Percentiles rank a stretch among this genome's conserved stretches.
These are phyloP conservation scores for Prillingera fragicola DNA, from an alignment of 1,284 basidiomycete genomes.

Conservation along the genomic window DNA sequence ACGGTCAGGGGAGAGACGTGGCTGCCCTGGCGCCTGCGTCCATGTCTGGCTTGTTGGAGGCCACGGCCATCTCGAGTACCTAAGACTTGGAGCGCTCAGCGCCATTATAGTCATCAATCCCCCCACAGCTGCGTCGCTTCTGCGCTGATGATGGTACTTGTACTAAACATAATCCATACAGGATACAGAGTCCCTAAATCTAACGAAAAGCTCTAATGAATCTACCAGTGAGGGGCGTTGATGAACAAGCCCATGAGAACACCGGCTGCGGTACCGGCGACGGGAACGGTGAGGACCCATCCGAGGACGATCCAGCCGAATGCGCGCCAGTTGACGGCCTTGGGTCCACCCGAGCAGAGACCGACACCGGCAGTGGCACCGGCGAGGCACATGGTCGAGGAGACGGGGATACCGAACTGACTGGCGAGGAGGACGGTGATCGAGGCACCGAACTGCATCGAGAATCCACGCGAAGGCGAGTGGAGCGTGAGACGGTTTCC, in stretches of 20 bases:
- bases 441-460: constrained; percentile 51
- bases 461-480: constrained; percentile 51
- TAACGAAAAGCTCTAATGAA: too few species aligned
- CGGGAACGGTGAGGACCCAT: constrained; percentile 49
- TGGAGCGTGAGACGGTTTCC: constrained; percentile 51
- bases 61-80: too few species aligned
- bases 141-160: too few species aligned
- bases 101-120: too few species aligned
- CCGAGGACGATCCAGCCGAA: constrained; percentile 17
- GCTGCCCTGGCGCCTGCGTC: too few species aligned
- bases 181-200: too few species aligned
- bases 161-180: too few species aligned
- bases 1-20: too few species aligned
- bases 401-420: constrained; percentile 44
- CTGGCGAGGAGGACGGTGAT: constrained; percentile 51
- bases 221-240: constrained; percentile 42
- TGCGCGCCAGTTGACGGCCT: constrained; percentile 44
- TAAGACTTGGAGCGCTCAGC: too few species aligned
- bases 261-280: constrained; percentile 44
- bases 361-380: constrained; percentile 51
- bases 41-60: too few species aligned
- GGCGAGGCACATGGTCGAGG: constrained; percentile 50
- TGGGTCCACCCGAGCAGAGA: constrained; percentile 44
- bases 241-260: constrained; percentile 44
- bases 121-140: too few species aligned